These are phyloP conservation scores for Trichosporon faecale DNA, from an alignment of 1,284 basidiomycete genomes.

Conservation along the genomic window DNA sequence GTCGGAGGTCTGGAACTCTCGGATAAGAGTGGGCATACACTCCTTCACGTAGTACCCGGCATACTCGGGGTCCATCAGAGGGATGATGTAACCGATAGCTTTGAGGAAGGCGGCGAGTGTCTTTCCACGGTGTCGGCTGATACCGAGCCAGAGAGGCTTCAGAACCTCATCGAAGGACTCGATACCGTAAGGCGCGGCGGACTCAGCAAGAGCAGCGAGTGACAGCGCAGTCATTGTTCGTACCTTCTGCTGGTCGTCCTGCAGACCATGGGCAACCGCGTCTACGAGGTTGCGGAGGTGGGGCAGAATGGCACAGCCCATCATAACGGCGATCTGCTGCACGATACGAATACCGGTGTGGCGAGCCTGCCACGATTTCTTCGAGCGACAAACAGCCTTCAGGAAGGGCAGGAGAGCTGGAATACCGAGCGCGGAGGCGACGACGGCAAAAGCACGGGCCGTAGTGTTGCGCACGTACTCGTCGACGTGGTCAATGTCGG, in stretches of 20 bases:
- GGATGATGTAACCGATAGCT: slow-evolving; percentile 99
- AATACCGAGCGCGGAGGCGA: slow-evolving; percentile 96
- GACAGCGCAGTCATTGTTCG: slow-evolving; percentile 97
- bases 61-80: slow-evolving; percentile 99
- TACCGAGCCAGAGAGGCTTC: slow-evolving; percentile 97
- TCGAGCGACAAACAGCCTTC: slow-evolving; percentile 95
- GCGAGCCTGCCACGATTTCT: slow-evolving; percentile 99
- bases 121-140: slow-evolving; percentile 95
- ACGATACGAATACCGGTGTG: slow-evolving; percentile 99
- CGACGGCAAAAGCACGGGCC: slow-evolving; percentile 97
- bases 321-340: slow-evolving; percentile 99
- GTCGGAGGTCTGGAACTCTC: slow-evolving; percentile 98
- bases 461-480: slow-evolving; percentile 99
- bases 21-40: slow-evolving; percentile 94
- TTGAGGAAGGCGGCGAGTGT: slow-evolving; percentile 97
- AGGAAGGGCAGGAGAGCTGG: slow-evolving; percentile 96
- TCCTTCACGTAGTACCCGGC: slow-evolving; percentile 97
- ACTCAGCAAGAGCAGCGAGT: slow-evolving; percentile 94
- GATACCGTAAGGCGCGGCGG: slow-evolving; percentile 97
- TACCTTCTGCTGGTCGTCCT: slow-evolving; percentile 98
- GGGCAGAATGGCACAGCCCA: slow-evolving; percentile 98
- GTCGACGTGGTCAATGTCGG: slow-evolving; percentile 99
- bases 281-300: slow-evolving; percentile 95
- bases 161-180: slow-evolving; percentile 98
- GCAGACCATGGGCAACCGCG: slow-evolving; percentile 90